Evolutionary conservation across 1,284 basidiomycete species (phyloP), one percentile per base, ranked within the genome.

Genomic region (Coriolopsis trogii): DNA sequence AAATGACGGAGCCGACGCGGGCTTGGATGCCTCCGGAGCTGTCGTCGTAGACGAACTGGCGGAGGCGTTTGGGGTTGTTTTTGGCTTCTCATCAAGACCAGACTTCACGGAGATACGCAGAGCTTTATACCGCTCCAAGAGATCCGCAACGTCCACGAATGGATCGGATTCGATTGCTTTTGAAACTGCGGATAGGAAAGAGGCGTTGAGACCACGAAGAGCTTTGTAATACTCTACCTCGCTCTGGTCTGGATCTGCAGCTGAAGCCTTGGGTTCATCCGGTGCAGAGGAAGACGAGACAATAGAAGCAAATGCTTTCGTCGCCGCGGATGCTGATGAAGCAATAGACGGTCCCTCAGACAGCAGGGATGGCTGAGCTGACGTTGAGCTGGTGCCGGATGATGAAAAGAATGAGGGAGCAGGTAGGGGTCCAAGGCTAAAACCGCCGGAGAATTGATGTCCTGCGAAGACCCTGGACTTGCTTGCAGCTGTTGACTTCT

Each of bases 181-280:
- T 12, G 80, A 76, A 40, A 93, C 70, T 26, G 84, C 80, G 4
- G 80, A 73, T 26, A 90, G 64, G 61, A 94, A 76, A 0, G 90
- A 88, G 18, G 81, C 70, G 65, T 95, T 95, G 39, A 95, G 77
- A 10, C 92, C 92, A 16, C 93, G 85, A 16, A 95, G 75, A 6
- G 84, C 81, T 31, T 77, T 84, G 70, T 84, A 92, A 69, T 91
- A 95, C 36, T 77, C 71, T 3, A 76, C 56, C 15, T 73, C 73
- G 18, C 73, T 70, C 25, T 72, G 65, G 20, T 72, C 66, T 29
- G 67, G 63, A 6, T 72, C 66, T 28, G 67, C 63, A 12, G 60
- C 36, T 16, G 66, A 25, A 18, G 62, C 54, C 16, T 41, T 21
- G 4, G 52, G 33, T 25, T 57, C 44, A 4, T 53, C 36, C 3